Base-by-base conservation (phyloP, 78 protist species). In the Dictyostelium citrinum region DNA sequence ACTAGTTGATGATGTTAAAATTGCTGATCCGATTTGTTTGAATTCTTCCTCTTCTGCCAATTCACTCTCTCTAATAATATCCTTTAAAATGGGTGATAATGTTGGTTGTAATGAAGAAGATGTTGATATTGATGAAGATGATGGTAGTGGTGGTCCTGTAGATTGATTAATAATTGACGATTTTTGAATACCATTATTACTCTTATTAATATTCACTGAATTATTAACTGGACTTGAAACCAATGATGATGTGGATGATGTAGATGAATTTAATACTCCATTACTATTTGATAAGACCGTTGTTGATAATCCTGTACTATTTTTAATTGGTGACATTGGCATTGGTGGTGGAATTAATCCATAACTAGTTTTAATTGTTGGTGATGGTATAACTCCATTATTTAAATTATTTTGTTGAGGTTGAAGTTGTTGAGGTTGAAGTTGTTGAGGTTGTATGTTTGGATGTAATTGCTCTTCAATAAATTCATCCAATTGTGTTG, bases 231-330 rank as follows among this genome's bases (percentile, higher is more conserved):
- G 45, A 2, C 17, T 60, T 39, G 72, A 12, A 22, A 12, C 68
- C 3, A 41, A 64, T 61, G 76, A 61, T 81, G 86, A 81, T 81
- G 86, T 37, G 35, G 86, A 81, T 81, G 76, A 35, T 60, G 84
- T 37, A 27, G 46, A 81, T 55, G 84, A 31, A 49, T 20, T 49
- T 49, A 37, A 37, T 22, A 9, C 41, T 2, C 24, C 43, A 39
- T 17, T 46, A 39, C 8, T 77, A n/a, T n/a, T n/a, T n/a, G n/a
- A n/a, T n/a, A n/a, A n/a, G n/a, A n/a, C n/a, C n/a, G n/a, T n/a
- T n/a, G 77, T 11, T 31, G 60, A 37, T 60, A 60, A 58, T 58
- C 49, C 31, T 58, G 68, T 49, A 27, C 24, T 71, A 31, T 14
- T 31, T 35, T 27, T 64, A 64, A 22, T 11, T 24, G 72, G 31